These are phyloP conservation scores for Macrocystidia cucumis DNA, from an alignment of 1,284 basidiomycete species.

Conservation along the genomic window DNA sequence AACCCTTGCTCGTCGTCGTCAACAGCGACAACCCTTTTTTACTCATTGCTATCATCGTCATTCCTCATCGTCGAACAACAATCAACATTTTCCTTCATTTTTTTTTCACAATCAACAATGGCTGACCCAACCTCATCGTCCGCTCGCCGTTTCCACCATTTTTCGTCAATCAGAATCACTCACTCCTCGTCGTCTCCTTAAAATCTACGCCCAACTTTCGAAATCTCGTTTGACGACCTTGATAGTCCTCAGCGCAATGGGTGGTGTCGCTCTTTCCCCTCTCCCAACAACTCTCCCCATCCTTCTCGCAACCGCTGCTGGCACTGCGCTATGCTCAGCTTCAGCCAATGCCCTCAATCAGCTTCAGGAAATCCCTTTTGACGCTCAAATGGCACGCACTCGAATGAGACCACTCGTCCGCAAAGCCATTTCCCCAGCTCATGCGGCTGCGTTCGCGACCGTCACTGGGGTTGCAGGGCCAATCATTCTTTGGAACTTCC, in stretches of 20 bases:
- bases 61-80: conserved; percentile 8
- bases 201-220: conserved; percentile 77
- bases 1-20: neutral
- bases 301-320: conserved; percentile 81
- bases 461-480: conserved; percentile 76
- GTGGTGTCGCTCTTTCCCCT: conserved; percentile 90
- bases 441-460: conserved; percentile 78
- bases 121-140: conserved; percentile 14
- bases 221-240: conserved; percentile 88
- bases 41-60: no score
- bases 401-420: conserved; percentile 86
- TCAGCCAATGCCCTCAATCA: conserved; percentile 96
- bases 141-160: conserved; percentile 14
- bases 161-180: conserved; percentile 22
- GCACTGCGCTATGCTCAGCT: conserved; percentile 87
- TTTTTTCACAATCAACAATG: conserved; percentile 54
- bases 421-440: conserved; percentile 74
- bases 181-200: conserved; percentile 49
- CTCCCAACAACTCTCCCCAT: conserved; percentile 76
- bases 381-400: conserved; percentile 95
- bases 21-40: no score
- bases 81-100: conserved; percentile 38
- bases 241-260: conserved; percentile 87
- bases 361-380: conserved; percentile 90
- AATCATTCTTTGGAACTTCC: conserved; percentile 73